phyloP scores from a whole-genome alignment of 495 filamentous ascomycete genomes.

The Pyronema omphalodes region DNA sequence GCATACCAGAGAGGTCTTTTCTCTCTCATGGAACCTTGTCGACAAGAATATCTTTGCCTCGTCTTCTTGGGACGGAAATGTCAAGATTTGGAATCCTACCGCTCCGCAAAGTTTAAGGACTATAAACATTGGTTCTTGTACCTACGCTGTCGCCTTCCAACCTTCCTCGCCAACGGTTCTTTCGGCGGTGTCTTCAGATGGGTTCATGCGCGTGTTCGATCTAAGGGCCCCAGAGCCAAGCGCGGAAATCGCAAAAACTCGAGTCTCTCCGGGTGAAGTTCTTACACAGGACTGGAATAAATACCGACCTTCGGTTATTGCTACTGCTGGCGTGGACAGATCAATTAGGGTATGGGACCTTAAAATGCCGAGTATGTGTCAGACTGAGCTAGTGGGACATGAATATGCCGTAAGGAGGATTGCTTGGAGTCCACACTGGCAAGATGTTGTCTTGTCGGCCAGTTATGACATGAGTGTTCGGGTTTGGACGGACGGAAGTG shows the following conservation, averaged over 20 bases:
- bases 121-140: slow-evolving; percentile 75
- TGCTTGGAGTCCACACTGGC: slow-evolving; percentile 80
- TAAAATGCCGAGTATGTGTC: slow-evolving; percentile 52
- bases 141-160: slow-evolving; percentile 66
- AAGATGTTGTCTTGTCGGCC: slow-evolving; percentile 64
- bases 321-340: slow-evolving; percentile 77
- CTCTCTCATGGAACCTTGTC: slow-evolving; percentile 76
- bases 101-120: slow-evolving; percentile 35
- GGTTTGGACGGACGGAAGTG: slow-evolving; percentile 69
- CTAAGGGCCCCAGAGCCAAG: slow-evolving; percentile 54
- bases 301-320: slow-evolving; percentile 65
- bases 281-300: slow-evolving; percentile 99
- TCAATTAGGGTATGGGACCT: slow-evolving; percentile 78
- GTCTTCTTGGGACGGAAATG: slow-evolving; percentile 80
- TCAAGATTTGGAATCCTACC: slow-evolving; percentile 40
- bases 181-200: slow-evolving; percentile 68
- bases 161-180: slow-evolving; percentile 63
- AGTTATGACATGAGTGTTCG: slow-evolving; percentile 97
- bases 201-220: slow-evolving; percentile 74
- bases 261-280: slow-evolving; percentile 44
- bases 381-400: slow-evolving; percentile 58
- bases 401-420: slow-evolving; percentile 74
- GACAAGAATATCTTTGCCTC: slow-evolving; percentile 81
- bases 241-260: slow-evolving; percentile 2
- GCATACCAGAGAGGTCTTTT: slow-evolving; percentile 80